Evolutionary conservation across 306 rosid species (phyloP).

Genomic region (Corylus avellana): DNA sequence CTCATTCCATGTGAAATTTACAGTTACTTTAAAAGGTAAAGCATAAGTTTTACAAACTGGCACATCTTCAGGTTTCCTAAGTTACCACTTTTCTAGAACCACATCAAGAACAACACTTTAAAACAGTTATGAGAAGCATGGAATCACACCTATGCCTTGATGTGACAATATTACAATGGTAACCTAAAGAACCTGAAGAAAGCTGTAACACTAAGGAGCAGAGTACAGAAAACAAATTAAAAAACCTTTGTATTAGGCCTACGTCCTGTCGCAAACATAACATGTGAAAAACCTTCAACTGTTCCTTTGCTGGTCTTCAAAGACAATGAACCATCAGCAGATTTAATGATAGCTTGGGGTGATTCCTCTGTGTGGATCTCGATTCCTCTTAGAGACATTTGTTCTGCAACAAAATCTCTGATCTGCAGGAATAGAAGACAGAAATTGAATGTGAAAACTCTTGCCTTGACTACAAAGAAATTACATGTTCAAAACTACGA

Average conservation of each 20-base stretch:
- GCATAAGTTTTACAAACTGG: background rate
- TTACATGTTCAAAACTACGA: slow-evolving; percentile 7
- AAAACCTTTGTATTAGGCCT: slow-evolving; percentile 84
- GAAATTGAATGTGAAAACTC: slow-evolving; percentile 26
- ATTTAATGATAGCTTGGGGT: slow-evolving; percentile 74
- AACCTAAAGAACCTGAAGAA: slow-evolving; percentile 1
- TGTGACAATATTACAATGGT: background rate
- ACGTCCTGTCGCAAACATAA: slow-evolving; percentile 99
- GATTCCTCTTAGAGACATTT: slow-evolving; percentile 87
- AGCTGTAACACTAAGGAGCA: background rate
- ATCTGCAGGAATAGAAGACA: slow-evolving; percentile 51
- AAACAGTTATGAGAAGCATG: background rate
- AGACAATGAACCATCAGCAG: slow-evolving; percentile 80
- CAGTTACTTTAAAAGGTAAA: slow-evolving; percentile 16
- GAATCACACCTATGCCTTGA: slow-evolving; percentile 1
- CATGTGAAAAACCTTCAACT: slow-evolving; percentile 79
- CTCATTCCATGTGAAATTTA: slow-evolving; percentile 12
- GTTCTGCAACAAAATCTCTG: slow-evolving; percentile 82
- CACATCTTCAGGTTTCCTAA: slow-evolving; percentile 20
- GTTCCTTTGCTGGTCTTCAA: slow-evolving; percentile 89
- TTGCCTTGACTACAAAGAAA: background rate
- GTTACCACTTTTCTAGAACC: slow-evolving; percentile 16
- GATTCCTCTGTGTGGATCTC: slow-evolving; percentile 81
- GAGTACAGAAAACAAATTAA: background rate
- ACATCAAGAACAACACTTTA: background rate